Evolutionary conservation across 2,329 filamentous ascomycete species (phyloP).

Genomic region (Thelonectria rubi): DNA sequence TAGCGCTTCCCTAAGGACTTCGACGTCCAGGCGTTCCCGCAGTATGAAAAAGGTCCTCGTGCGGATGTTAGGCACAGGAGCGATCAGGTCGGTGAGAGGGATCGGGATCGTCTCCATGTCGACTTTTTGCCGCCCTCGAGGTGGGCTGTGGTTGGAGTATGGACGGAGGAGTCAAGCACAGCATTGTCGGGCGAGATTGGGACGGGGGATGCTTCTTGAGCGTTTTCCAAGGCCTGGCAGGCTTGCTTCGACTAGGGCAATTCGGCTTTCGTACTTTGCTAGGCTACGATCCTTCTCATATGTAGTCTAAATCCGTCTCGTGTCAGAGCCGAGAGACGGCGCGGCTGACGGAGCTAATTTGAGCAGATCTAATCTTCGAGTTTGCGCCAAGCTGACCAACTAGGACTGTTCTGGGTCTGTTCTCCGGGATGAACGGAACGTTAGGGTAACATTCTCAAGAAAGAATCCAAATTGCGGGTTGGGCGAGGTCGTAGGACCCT

Average conservation of each 20-base stretch:
- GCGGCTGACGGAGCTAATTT: no score
- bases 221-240: not conserved
- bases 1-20: not conserved
- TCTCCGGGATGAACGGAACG: no score
- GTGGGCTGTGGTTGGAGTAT: not conserved
- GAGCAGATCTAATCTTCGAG: no score
- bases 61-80: constrained; percentile 7
- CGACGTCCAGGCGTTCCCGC: constrained; percentile 3
- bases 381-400: no score
- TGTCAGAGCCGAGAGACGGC: no score
- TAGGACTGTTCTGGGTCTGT: no score
- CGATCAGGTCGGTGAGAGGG: constrained; percentile 15
- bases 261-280: not conserved
- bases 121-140: not conserved
- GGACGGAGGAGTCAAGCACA: not conserved
- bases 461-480: no score
- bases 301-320: no score
- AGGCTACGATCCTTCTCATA: not conserved
- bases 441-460: no score
- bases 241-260: not conserved
- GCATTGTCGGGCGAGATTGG: not conserved
- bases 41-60: constrained; percentile 22
- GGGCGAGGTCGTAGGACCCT: no score
- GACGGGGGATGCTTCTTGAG: not conserved
- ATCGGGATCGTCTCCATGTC: constrained; percentile 11